Conservation (phyloP, 345 rosid genomes). For the Acer yangbiense region DNA sequence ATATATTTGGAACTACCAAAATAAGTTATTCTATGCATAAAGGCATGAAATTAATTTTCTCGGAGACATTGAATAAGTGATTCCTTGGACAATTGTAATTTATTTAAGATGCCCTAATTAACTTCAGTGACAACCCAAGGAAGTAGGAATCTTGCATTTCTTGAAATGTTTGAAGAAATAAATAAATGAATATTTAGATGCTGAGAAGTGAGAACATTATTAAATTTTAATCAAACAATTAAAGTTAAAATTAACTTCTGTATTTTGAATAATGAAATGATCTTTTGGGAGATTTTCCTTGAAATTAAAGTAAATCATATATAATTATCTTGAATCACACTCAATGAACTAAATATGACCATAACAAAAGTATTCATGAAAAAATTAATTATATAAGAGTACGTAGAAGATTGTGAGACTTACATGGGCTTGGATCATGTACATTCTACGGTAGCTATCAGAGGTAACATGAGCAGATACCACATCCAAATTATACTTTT, state of each 20-base stretch:
- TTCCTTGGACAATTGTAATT: background rate
- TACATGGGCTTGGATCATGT: constrained; percentile 43
- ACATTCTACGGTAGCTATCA: constrained; percentile 26
- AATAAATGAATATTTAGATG: background rate
- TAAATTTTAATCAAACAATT: too few relatives aligned
- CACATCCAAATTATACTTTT: constrained; percentile 53
- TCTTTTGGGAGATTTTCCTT: too few relatives aligned
- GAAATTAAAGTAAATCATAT: too few relatives aligned
- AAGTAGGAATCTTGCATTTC: background rate
- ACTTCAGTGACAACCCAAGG: background rate
- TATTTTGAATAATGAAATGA: too few relatives aligned
- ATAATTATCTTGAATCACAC: background rate
- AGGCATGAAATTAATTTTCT: background rate
- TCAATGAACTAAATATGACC: background rate
- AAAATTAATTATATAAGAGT: background rate
- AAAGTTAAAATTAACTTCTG: too few relatives aligned
- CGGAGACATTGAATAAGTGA: background rate
- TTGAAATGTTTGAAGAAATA: background rate
- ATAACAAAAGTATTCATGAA: too few relatives aligned
- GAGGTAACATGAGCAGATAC: constrained; percentile 54
- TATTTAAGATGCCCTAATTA: constrained; percentile 1
- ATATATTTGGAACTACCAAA: background rate
- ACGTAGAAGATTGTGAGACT: background rate
- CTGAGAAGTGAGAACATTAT: too few relatives aligned
- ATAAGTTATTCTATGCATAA: background rate